Evolutionary conservation across 148 eudicot species (phyloP).

Genomic region (Heliosperma pusillum): DNA sequence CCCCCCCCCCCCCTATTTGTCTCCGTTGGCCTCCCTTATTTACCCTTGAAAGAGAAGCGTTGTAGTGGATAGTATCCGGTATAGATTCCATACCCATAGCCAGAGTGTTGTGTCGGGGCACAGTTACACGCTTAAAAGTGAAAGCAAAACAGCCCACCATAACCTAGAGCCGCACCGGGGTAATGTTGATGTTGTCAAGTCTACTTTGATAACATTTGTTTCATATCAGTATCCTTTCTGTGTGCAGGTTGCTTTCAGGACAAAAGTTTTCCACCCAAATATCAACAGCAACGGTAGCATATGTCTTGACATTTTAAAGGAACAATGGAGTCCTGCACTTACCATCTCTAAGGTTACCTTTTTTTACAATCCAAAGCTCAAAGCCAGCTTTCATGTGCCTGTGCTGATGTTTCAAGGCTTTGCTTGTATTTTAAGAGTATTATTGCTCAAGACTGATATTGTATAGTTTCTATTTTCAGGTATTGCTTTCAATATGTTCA

Average conservation of each 20-base stretch:
- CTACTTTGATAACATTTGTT: not conserved
- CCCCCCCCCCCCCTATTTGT: too few species aligned
- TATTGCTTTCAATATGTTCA: constrained; percentile 6
- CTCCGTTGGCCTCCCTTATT: too few species aligned
- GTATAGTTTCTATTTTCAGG: not conserved
- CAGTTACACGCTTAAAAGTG: too few species aligned
- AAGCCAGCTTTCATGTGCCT: not conserved
- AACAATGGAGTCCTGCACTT: constrained; percentile 8
- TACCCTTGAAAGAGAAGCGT: too few species aligned
- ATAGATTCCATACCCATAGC: too few species aligned
- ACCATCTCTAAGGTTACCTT: not conserved
- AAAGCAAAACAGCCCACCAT: too few species aligned
- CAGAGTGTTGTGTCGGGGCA: too few species aligned
- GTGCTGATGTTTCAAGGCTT: not conserved
- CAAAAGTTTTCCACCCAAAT: constrained; percentile 13
- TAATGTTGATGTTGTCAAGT: not conserved
- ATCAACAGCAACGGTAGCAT: constrained; percentile 12
- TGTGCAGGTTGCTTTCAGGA: constrained; percentile 17
- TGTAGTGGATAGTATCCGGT: too few species aligned
- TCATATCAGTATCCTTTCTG: not conserved
- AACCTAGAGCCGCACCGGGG: too few species aligned
- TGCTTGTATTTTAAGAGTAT: not conserved
- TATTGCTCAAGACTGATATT: not conserved
- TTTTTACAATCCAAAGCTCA: not conserved
- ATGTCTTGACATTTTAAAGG: constrained; percentile 1